Conservation (phyloP, 2,329 filamentous ascomycete genomes). For the Beauveria sp. region DNA sequence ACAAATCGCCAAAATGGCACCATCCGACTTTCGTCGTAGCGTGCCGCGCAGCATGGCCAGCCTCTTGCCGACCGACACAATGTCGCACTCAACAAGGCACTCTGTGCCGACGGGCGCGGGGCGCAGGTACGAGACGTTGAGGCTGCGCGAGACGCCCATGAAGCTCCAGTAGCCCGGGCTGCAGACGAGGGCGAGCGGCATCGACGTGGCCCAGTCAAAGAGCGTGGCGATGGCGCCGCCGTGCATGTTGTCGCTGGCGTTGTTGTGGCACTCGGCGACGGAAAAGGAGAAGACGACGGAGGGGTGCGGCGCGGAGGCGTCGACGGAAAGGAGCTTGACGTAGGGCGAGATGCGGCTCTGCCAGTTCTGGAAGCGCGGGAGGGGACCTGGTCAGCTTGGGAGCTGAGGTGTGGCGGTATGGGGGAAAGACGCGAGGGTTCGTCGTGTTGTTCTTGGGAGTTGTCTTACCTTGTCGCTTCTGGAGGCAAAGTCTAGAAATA, state of each 20-base stretch:
- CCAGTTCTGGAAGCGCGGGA: constrained; percentile 33
- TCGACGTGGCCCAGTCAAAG: constrained; percentile 58
- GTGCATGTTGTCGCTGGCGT: constrained; percentile 48
- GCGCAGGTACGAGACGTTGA: constrained; percentile 60
- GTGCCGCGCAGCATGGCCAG: constrained; percentile 45
- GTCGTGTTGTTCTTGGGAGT: not conserved
- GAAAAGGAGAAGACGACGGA: constrained; percentile 39
- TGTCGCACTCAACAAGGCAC: constrained; percentile 47
- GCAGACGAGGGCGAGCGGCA: constrained; percentile 48
- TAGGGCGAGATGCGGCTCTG: constrained; percentile 33
- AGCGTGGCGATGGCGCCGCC: constrained; percentile 58
- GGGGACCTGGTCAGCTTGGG: not conserved
- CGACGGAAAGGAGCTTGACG: constrained; percentile 32
- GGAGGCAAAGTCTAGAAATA: not conserved
- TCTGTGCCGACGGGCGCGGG: constrained; percentile 47
- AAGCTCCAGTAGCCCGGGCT: constrained; percentile 52
- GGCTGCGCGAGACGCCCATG: constrained; percentile 57
- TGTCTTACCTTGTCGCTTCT: not conserved
- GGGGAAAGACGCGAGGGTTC: not conserved
- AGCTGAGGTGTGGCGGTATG: not conserved
- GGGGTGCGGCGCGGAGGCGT: constrained; percentile 28
- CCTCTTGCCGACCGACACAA: constrained; percentile 49
- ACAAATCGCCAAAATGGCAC: constrained; percentile 46
- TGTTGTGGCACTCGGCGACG: constrained; percentile 44
- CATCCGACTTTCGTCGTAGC: constrained; percentile 46